Conservation (phyloP, 1,284 basidiomycete species). For the Meira miltonrushii region DNA sequence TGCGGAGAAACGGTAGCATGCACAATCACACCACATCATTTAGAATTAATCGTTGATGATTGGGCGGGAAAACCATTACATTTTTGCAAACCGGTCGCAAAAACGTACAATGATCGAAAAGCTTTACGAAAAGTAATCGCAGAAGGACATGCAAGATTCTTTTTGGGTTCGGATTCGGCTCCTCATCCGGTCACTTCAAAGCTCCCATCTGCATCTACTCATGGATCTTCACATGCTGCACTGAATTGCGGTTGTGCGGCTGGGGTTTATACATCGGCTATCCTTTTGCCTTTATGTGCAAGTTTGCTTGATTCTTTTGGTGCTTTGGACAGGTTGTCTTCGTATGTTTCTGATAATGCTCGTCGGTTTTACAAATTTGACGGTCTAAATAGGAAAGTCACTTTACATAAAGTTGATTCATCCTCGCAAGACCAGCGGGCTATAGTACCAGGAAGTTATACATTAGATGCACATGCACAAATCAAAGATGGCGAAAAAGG, state of each 20-base stretch:
- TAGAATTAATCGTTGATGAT: constrained; percentile 88
- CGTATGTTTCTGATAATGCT: constrained; percentile 43
- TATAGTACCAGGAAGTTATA: constrained; percentile 36
- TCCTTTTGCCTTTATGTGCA: constrained; percentile 49
- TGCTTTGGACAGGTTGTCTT: constrained; percentile 42
- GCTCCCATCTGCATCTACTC: constrained; percentile 57
- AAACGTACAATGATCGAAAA: constrained; percentile 83
- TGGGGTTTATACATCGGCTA: constrained; percentile 49
- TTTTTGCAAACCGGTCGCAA: constrained; percentile 98
- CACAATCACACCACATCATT: constrained; percentile 95
- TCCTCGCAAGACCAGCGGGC: background rate
- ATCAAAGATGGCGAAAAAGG: constrained; percentile 27
- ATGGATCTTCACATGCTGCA: constrained; percentile 11
- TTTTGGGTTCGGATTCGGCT: constrained; percentile 94
- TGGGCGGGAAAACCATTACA: constrained; percentile 95
- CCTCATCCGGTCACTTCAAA: constrained; percentile 83
- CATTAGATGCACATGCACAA: constrained; percentile 24
- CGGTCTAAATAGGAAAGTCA: constrained; percentile 13
- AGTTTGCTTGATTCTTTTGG: constrained; percentile 49
- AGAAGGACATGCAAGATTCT: constrained; percentile 75
- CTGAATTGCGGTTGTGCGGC: constrained; percentile 45
- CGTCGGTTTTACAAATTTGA: constrained; percentile 44
- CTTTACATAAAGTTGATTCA: constrained; percentile 19
- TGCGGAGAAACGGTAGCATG: constrained; percentile 74
- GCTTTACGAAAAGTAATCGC: constrained; percentile 76